Conservation (phyloP, 768 basidiomycete species). For the Glaciozyma antarctica region DNA sequence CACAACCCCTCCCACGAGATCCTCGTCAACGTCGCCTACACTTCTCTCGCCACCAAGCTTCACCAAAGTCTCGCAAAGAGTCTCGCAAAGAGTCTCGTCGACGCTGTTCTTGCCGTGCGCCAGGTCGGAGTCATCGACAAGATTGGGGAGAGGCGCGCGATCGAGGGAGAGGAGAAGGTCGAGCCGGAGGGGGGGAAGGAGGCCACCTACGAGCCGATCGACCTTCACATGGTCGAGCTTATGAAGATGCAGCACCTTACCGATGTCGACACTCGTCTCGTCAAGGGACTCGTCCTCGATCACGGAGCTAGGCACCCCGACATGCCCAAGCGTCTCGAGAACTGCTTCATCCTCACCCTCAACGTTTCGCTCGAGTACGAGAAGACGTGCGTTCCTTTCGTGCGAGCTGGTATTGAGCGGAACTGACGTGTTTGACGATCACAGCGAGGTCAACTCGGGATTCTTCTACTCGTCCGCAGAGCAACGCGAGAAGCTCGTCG, state of each 20-base stretch:
- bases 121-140: slow-evolving; percentile 49
- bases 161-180: slow-evolving; percentile 50
- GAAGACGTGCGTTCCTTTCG: slow-evolving; percentile 68
- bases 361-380: slow-evolving; percentile 99
- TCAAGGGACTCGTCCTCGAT: slow-evolving; percentile 91
- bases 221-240: slow-evolving; percentile 97
- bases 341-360: slow-evolving; percentile 85
- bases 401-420: neutral
- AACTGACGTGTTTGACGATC: slow-evolving; percentile 22
- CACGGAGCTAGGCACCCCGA: slow-evolving; percentile 97
- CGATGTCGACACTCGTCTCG: slow-evolving; percentile 89
- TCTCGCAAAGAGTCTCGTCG: slow-evolving; percentile 84
- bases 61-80: slow-evolving; percentile 69
- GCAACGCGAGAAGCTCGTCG: slow-evolving; percentile 96
- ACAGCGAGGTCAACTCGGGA: slow-evolving; percentile 94
- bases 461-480: slow-evolving; percentile 99
- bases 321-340: slow-evolving; percentile 97
- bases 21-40: slow-evolving; percentile 83
- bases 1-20: slow-evolving; percentile 71
- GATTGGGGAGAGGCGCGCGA: slow-evolving; percentile 47
- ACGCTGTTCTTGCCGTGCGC: slow-evolving; percentile 82
- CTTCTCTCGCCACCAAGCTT: slow-evolving; percentile 92
- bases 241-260: slow-evolving; percentile 99
- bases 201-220: slow-evolving; percentile 80
- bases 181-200: slow-evolving; percentile 29